phyloP scores from a whole-genome alignment of 164 flowering plant species.

The Magnolia officinalis region DNA sequence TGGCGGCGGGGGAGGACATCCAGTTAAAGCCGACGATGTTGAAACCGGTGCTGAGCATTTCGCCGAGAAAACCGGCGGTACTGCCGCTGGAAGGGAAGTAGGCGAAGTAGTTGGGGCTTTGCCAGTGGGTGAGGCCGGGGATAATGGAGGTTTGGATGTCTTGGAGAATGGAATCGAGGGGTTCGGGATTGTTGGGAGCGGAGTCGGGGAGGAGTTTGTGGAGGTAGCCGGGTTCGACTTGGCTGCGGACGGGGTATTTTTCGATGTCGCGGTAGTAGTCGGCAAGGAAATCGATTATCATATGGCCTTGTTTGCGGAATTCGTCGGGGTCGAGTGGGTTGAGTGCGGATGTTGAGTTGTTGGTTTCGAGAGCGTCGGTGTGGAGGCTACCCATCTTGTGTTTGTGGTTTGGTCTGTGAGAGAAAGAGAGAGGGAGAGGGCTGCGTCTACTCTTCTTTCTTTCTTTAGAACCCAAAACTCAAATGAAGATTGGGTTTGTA shows the following conservation, averaged over 20 bases:
- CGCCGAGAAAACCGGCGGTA: slow-evolving; percentile 57
- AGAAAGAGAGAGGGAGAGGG: background rate
- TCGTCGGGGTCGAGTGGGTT: slow-evolving; percentile 60
- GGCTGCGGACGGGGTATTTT: slow-evolving; percentile 60
- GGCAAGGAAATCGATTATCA: slow-evolving; percentile 59
- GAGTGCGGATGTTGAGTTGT: slow-evolving; percentile 3
- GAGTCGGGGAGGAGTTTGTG: slow-evolving; percentile 35
- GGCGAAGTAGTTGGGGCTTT: slow-evolving; percentile 61
- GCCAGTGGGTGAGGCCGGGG: slow-evolving; percentile 75
- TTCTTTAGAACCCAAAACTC: no score
- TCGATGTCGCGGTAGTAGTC: slow-evolving; percentile 55
- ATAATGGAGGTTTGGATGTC: slow-evolving; percentile 44
- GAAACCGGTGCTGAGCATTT: slow-evolving; percentile 58
- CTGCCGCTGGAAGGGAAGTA: slow-evolving; percentile 52
- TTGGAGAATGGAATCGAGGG: slow-evolving; percentile 44
- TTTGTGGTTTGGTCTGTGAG: background rate
- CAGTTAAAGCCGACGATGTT: slow-evolving; percentile 68
- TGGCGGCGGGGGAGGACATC: slow-evolving; percentile 67
- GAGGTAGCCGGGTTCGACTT: slow-evolving; percentile 71
- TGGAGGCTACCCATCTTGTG: slow-evolving; percentile 23
- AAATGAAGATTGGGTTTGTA: no score
- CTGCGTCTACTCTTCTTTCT: no score
- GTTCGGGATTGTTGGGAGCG: slow-evolving; percentile 48
- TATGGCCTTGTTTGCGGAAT: slow-evolving; percentile 55
- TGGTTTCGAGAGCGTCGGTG: slow-evolving; percentile 11